These are phyloP conservation scores for Rhynchosporium secalis DNA, from an alignment of 2,329 filamentous ascomycete genomes.

Conservation along the genomic window DNA sequence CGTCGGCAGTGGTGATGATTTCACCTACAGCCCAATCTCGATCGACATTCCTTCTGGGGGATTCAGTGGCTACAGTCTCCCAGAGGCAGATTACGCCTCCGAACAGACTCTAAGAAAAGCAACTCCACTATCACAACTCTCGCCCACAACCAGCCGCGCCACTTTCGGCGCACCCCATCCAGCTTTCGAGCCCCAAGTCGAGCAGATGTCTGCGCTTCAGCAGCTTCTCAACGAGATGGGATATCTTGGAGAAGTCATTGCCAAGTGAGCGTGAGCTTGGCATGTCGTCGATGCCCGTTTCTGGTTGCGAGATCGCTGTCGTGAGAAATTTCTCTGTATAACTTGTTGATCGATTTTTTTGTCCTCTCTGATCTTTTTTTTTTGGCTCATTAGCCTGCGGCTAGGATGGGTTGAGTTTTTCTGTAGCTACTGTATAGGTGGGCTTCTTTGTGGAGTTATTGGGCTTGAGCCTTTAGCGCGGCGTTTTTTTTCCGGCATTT, in stretches of 20 bases:
- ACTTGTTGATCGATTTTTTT: constrained; percentile 6
- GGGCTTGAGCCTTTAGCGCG: constrained; percentile 23
- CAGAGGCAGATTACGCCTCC: constrained; percentile 17
- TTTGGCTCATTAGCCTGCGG: not conserved
- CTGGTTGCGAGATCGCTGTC: not conserved
- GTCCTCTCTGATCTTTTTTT: not conserved
- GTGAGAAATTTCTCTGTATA: not conserved
- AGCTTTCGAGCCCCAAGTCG: constrained; percentile 24
- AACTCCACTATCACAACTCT: constrained; percentile 12
- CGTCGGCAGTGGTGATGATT: constrained; percentile 33
- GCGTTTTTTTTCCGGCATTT: constrained; percentile 14
- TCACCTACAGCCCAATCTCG: constrained; percentile 21
- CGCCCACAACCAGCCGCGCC: constrained; percentile 23
- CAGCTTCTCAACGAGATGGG: constrained; percentile 52
- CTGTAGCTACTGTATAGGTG: constrained; percentile 8
- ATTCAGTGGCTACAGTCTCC: constrained; percentile 19
- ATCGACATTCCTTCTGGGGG: constrained; percentile 13
- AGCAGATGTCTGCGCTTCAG: constrained; percentile 43
- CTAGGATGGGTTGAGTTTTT: constrained; percentile 1
- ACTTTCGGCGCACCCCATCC: constrained; percentile 35
- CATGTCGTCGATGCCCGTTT: not conserved
- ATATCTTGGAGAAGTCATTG: constrained; percentile 50
- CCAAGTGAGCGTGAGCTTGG: constrained; percentile 18
- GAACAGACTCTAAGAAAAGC: constrained; percentile 19
- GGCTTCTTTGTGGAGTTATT: constrained; percentile 9